These are phyloP conservation scores for Paraurostyla sp. DNA, from an alignment of 73 alveolate species.

Conservation along the genomic window DNA sequence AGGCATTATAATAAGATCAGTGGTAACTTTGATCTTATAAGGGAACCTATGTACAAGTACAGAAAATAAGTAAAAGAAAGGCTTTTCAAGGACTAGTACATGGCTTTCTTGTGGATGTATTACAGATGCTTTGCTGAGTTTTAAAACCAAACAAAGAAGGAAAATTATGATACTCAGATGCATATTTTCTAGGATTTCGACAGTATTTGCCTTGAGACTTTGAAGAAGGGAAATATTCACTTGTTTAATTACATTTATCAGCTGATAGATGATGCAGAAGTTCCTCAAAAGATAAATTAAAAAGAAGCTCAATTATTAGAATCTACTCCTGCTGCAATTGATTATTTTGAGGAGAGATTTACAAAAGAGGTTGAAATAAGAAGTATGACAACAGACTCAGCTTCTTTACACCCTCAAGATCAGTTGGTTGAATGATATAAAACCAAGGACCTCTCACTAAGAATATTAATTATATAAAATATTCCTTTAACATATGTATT, in stretches of 20 bases:
- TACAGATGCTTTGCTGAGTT: slow-evolving; percentile 23
- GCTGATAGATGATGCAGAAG: not conserved
- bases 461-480: too few species aligned
- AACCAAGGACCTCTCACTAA: too few species aligned
- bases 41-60: slow-evolving; percentile 50
- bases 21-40: slow-evolving; percentile 22
- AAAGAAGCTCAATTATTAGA: too few species aligned
- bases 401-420: too few species aligned
- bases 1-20: slow-evolving; percentile 22
- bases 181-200: slow-evolving; percentile 8
- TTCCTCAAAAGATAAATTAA: too few species aligned
- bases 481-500: too few species aligned
- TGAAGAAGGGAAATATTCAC: not conserved
- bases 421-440: too few species aligned
- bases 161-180: not conserved
- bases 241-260: not conserved
- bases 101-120: slow-evolving; percentile 44
- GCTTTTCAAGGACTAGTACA: slow-evolving; percentile 11
- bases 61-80: slow-evolving; percentile 29
- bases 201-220: not conserved
- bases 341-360: not conserved
- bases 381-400: too few species aligned
- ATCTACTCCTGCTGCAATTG: not conserved
- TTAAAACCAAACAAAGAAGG: not conserved
- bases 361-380: not conserved